Evolutionary conservation across 352 stramenopile genomes (phyloP).

Genomic region (Pilasporangium apinafurcum): DNA sequence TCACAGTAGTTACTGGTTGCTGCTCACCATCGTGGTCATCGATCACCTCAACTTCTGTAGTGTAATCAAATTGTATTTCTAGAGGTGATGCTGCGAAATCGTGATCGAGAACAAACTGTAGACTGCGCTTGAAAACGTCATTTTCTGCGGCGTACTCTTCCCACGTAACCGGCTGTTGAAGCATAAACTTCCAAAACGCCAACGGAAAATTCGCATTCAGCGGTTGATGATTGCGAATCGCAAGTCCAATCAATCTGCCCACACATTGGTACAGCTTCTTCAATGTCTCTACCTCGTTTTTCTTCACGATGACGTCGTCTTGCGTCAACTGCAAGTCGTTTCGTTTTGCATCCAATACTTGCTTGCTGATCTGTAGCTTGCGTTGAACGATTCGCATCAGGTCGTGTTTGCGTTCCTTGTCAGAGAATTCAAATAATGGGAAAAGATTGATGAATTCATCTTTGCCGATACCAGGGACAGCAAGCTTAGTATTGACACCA

Average conservation of each 20-base stretch:
- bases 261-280: constrained; percentile 60
- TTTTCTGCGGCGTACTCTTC: constrained; percentile 54
- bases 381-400: constrained; percentile 30
- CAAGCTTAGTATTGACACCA: background rate
- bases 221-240: constrained; percentile 66
- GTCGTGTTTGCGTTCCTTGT: constrained; percentile 14
- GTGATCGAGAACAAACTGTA: constrained; percentile 59
- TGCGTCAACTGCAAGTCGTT: constrained; percentile 16
- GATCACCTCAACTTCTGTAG: constrained; percentile 30
- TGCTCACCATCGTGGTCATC: constrained; percentile 8
- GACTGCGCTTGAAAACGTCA: constrained; percentile 48
- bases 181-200: constrained; percentile 69
- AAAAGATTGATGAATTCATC: constrained; percentile 32
- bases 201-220: constrained; percentile 49
- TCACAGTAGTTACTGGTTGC: constrained; percentile 11
- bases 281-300: constrained; percentile 23
- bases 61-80: constrained; percentile 71
- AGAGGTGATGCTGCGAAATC: constrained; percentile 49
- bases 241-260: constrained; percentile 54
- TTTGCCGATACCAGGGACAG: constrained; percentile 1
- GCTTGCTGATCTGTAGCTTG: constrained; percentile 16
- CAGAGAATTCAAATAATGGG: constrained; percentile 46
- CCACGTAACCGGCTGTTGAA: constrained; percentile 37
- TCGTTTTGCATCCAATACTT: constrained; percentile 30
- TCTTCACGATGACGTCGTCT: constrained; percentile 35